A percentile compares a stretch with the other conserved stretches of the same genome.
Evolutionary conservation across 2,329 filamentous ascomycete genomes (phyloP).

Genomic region (Apiospora arundinis): DNA sequence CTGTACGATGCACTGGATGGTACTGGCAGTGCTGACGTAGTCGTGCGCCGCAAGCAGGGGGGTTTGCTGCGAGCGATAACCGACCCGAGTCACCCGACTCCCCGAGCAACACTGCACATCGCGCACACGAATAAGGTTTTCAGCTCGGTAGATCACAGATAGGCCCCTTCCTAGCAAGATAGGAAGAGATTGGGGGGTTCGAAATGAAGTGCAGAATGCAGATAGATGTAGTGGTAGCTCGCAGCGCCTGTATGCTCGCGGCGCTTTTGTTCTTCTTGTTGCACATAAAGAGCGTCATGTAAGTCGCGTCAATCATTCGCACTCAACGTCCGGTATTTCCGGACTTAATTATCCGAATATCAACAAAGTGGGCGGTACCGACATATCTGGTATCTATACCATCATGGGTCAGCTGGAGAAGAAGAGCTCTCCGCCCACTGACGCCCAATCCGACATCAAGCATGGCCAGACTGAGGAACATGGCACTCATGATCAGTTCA

Average conservation of each 20-base stretch:
- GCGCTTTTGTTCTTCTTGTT: neutral
- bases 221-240: neutral
- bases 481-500: constrained; percentile 20
- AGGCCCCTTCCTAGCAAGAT: neutral
- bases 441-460: constrained; percentile 7
- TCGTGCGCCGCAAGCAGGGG: neutral
- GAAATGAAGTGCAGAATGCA: neutral
- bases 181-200: neutral
- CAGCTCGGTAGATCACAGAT: constrained; percentile 2
- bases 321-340: neutral
- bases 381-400: neutral
- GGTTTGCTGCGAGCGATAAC: neutral
- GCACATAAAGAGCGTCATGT: neutral
- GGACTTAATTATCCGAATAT: neutral
- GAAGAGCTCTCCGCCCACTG: neutral
- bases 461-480: constrained; percentile 1
- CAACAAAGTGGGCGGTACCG: neutral
- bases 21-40: neutral
- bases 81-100: constrained; percentile 6
- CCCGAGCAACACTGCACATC: neutral
- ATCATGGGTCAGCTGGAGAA: constrained; percentile 9
- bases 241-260: neutral
- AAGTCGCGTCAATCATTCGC: neutral
- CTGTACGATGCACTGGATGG: neutral
- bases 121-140: neutral